These are phyloP conservation scores for Trichophyton simii DNA, from an alignment of 2,329 filamentous ascomycete species.

Conservation along the genomic window DNA sequence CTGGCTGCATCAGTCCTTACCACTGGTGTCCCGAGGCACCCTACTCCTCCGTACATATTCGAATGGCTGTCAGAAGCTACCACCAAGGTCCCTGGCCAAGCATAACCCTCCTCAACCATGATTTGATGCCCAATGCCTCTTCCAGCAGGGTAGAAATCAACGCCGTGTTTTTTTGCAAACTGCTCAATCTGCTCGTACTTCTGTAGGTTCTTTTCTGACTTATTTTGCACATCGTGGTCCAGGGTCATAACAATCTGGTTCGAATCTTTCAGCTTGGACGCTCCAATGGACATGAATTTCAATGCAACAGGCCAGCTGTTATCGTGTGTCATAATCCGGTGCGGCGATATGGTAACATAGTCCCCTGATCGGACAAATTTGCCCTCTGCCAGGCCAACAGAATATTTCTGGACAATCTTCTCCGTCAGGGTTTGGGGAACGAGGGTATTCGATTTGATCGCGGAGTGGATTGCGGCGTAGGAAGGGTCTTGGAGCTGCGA, in stretches of 20 bases:
- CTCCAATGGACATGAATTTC: slow-evolving; percentile 76
- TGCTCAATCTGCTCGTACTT: slow-evolving; percentile 74
- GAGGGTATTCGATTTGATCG: slow-evolving; percentile 14
- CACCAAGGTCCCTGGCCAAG: slow-evolving; percentile 71
- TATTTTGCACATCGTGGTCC: slow-evolving; percentile 84
- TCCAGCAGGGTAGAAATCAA: slow-evolving; percentile 65
- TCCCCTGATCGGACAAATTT: slow-evolving; percentile 70
- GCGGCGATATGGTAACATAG: slow-evolving; percentile 64
- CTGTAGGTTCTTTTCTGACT: slow-evolving; percentile 60
- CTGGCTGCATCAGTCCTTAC: slow-evolving; percentile 78
- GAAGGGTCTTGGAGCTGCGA: slow-evolving; percentile 13
- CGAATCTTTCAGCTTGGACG: slow-evolving; percentile 57
- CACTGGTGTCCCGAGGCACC: slow-evolving; percentile 63
- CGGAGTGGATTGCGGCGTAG: slow-evolving; percentile 11
- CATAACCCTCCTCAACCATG: slow-evolving; percentile 64
- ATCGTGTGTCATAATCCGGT: slow-evolving; percentile 75
- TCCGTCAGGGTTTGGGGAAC: slow-evolving; percentile 72
- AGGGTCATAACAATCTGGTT: slow-evolving; percentile 70
- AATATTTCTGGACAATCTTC: slow-evolving; percentile 78
- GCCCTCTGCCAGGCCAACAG: slow-evolving; percentile 59
- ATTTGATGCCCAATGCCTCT: slow-evolving; percentile 75
- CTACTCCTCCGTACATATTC: slow-evolving; percentile 75
- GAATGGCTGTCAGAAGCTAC: slow-evolving; percentile 62
- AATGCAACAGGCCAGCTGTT: slow-evolving; percentile 64
- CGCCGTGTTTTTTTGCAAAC: slow-evolving; percentile 66